Percentiles rank a stretch among this genome's conserved stretches.
These are phyloP conservation scores for Papiliotrema terrestris DNA, from an alignment of 1,284 basidiomycete species.

Conservation along the genomic window DNA sequence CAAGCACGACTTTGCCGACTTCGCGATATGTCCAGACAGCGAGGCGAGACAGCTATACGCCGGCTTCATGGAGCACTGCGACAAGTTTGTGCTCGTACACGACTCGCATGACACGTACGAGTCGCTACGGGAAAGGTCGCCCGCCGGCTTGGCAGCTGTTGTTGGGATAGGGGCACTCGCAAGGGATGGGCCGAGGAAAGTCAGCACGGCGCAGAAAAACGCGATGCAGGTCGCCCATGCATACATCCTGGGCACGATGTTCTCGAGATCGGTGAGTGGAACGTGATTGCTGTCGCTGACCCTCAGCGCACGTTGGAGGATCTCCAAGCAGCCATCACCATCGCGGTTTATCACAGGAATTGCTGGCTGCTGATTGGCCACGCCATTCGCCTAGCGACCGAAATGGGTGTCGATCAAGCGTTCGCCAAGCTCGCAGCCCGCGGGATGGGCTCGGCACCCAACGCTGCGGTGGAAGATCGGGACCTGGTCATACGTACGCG, in stretches of 20 bases:
- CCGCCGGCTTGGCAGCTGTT: constrained; percentile 51
- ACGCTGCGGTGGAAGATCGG: constrained; percentile 59
- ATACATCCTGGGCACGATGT: constrained; percentile 51
- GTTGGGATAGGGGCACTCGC: no score
- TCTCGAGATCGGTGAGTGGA: constrained; percentile 58
- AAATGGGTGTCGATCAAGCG: constrained; percentile 56
- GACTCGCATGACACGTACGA: constrained; percentile 72
- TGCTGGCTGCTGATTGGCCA: constrained; percentile 51
- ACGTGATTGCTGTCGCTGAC: no score
- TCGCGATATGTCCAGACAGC: no score
- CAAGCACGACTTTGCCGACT: no score
- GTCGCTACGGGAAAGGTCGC: constrained; percentile 70
- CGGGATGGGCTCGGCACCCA: constrained; percentile 53
- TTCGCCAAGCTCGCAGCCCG: constrained; percentile 59
- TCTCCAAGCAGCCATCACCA: constrained; percentile 63
- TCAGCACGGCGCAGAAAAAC: constrained; percentile 26
- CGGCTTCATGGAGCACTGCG: constrained; percentile 74
- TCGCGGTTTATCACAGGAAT: constrained; percentile 4
- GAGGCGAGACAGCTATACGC: constrained; percentile 77
- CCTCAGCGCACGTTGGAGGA: constrained; percentile 54
- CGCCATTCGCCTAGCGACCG: constrained; percentile 73
- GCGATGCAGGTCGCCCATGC: not conserved
- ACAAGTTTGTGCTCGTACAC: constrained; percentile 79
- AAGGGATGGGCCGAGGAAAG: constrained; percentile 40
- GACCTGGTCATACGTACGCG: constrained; percentile 67